Base-by-base conservation (phyloP, 306 rosid genomes). In the Vigna radiata region DNA sequence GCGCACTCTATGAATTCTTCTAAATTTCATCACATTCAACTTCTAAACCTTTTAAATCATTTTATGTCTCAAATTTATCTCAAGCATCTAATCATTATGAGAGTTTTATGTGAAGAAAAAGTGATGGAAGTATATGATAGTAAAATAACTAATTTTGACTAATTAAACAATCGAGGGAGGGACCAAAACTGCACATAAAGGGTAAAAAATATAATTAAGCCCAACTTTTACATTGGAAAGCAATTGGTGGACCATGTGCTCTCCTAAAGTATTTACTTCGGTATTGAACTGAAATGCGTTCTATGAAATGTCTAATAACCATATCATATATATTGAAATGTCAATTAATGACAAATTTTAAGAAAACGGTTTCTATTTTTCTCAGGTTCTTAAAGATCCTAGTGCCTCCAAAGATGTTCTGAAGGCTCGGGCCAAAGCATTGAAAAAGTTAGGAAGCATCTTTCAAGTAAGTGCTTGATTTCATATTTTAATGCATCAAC, bases 331-430 rank as follows among this genome's bases (percentile, higher is more conserved):
- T 19, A 11, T 52, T 65, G 49, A 65, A 67, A 66, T 63, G 52
- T 50, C 49, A 49, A 64, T 48, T 19, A 14, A n/a, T 60, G 37
- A 47, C 64, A 39, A 1, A 60, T 65, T 81, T 47, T 65, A 60
- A 68, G 69, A 29, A 68, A 68, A 78, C 41, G 7, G 7, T 46
- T 74, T 33, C 58, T 60, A n/a, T 25, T 85, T 52, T 75, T 50
- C 50, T 75, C 88, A 96, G 99, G 94, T 96, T 75, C 94, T 96
- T 67, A 82, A 49, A 81, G 99, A 96, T 80, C 90, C 96, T 8
- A 83, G 69, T 48, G 96, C 31, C 25, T 79, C 97, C 59, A 96
- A 68, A 88, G 97, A 96, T 25, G 90, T 82, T 82, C 72, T 92
- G 83, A 92, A 3, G 83, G 25, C 47, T 48, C 85, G 99, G 76